These are phyloP conservation scores for Chamaecyparis obtusa DNA, from an alignment of 75 land plant species.

Conservation along the genomic window DNA sequence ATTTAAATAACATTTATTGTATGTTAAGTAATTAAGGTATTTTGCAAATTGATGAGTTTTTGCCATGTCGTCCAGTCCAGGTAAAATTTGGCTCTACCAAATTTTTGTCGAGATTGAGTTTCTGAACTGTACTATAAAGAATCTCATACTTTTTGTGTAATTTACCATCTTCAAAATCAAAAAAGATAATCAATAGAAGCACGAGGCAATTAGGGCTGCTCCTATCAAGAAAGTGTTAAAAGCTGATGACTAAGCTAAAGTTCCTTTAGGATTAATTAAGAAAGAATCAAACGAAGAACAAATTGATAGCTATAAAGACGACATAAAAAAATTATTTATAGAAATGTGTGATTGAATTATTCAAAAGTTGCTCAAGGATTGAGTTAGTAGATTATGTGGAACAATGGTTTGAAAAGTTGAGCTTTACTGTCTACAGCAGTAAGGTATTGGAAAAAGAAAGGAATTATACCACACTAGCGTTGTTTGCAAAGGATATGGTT, in stretches of 20 bases:
- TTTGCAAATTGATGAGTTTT: too few species aligned
- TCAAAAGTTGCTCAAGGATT: neutral
- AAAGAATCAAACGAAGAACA: neutral
- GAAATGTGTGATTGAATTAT: neutral
- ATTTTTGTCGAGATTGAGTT: too few species aligned
- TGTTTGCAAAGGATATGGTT: too few species aligned
- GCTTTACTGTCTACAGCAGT: neutral
- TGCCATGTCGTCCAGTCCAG: too few species aligned
- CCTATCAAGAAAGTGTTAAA: neutral
- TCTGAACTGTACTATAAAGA: neutral
- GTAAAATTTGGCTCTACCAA: too few species aligned
- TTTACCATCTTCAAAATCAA: neutral
- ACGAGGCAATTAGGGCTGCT: neutral
- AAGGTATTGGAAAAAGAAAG: neutral
- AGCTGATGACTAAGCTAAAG: neutral
- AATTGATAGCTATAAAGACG: neutral
- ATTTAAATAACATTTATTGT: too few species aligned
- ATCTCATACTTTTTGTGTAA: neutral
- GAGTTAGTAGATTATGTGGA: neutral
- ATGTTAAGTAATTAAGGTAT: too few species aligned
- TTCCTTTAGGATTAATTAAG: neutral
- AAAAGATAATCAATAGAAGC: neutral
- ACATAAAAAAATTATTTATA: neutral
- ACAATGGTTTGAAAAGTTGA: neutral
- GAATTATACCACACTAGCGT: neutral